Evolutionary conservation across 768 basidiomycete species (phyloP), one percentile per base, ranked within the genome.

Genomic region (Hygrocybe coccinea): DNA sequence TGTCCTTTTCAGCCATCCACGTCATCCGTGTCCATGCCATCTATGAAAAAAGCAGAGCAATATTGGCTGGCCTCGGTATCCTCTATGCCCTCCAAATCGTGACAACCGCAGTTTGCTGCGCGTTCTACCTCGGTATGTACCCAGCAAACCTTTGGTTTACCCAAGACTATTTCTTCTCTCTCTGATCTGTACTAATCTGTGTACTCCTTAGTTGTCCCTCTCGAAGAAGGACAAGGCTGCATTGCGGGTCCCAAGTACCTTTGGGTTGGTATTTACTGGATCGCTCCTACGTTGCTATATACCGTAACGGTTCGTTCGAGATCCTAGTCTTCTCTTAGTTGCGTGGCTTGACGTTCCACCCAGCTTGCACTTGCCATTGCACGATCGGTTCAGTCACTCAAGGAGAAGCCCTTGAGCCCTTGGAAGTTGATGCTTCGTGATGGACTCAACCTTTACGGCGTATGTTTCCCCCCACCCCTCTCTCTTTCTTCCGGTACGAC

Each of bases 351-450:
- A 44, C 22, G 22, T 50, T 37, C 45, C 35, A 6, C 39, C 1
- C 61, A 85, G 83, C 79, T 86, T 64, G 75, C 62, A 36, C 79
- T 89, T 24, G 86, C 87, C 2, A 66, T 87, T 48, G 68, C 65
- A 45, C 83, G 85, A 50, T 87, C 85, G 21, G 60, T 84, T 59
- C 66, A 72, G 49, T 86, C 85, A 2, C 80, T 84, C 59, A 56
- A 77, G 54, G 64, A 73, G 29, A 89, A 86, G 62, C 79, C 72
- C 1, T 69, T 90, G 53, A 77, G 74, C 53, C 75, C 78, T 29
- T 92, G 90, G 90, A 89, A 91, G 65, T 77, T 92, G 61, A 91
- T 91, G 89, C 86, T 92, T 58, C 88, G 91, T 57, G 90, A 92
- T 66, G 87, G 89, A 14, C 81, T 92, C 60, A 91, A 91, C 71